Evolutionary conservation across 164 flowering plant genomes (phyloP).

Genomic region (Berberis vulgaris): DNA sequence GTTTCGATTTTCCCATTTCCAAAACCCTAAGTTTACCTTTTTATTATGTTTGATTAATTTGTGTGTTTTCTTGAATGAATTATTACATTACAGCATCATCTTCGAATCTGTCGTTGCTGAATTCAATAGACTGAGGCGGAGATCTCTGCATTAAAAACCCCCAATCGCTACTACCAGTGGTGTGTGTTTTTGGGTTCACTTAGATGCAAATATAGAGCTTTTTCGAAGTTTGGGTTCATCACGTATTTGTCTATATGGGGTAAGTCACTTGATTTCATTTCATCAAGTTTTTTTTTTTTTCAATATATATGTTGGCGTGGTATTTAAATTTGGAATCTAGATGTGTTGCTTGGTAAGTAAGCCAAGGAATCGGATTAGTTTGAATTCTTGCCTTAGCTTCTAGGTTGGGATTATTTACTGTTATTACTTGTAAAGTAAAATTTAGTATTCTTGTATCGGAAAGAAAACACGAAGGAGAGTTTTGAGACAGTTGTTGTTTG

Average conservation of each 20-base stretch:
- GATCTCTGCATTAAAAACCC: too few species aligned
- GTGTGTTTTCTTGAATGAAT: too few species aligned
- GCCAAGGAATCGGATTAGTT: not conserved
- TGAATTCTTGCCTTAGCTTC: not conserved
- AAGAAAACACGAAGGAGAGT: too few species aligned
- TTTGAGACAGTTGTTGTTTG: too few species aligned
- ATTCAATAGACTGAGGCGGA: too few species aligned
- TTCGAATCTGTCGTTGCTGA: too few species aligned
- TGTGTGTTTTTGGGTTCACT: not conserved
- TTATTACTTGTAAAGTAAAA: not conserved
- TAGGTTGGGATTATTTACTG: not conserved
- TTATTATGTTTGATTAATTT: too few species aligned
- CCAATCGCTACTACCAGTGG: too few species aligned
- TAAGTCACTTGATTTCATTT: slow-evolving; percentile 21
- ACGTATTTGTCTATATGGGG: slow-evolving; percentile 59
- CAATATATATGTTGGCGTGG: not conserved
- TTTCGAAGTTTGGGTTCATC: slow-evolving; percentile 38
- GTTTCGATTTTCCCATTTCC: too few species aligned
- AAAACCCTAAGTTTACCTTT: too few species aligned
- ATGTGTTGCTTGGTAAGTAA: not conserved
- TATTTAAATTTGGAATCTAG: not conserved
- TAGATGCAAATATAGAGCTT: slow-evolving; percentile 25
- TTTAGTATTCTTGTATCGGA: not conserved
- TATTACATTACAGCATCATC: too few species aligned
- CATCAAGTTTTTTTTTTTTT: not conserved